Percentiles rank a stretch among this genome's conserved stretches.
phyloP scores from a whole-genome alignment of 2,329 filamentous ascomycete species.

The Scleromitrula shiraiana region DNA sequence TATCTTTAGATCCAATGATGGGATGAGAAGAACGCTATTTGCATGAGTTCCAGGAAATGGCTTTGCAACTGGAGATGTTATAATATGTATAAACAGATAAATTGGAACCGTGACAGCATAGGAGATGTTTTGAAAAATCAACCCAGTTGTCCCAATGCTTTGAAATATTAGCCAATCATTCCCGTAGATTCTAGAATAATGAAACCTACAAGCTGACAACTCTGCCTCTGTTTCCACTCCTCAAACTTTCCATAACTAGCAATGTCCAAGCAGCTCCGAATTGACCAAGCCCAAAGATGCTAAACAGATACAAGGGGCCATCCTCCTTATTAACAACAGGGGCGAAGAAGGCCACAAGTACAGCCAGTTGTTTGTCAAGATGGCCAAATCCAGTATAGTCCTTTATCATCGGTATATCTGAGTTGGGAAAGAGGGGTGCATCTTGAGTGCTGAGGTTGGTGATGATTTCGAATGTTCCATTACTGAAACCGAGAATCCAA shows the following conservation, averaged over 20 bases:
- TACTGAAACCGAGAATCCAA: conserved; percentile 11
- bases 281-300: conserved; percentile 22
- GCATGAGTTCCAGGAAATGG: conserved; percentile 29
- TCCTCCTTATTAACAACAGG: conserved; percentile 16
- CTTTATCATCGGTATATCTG: conserved; percentile 15
- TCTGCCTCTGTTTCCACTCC: conserved; percentile 35
- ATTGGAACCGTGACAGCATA: conserved; percentile 38
- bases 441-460: conserved; percentile 8
- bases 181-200: background rate
- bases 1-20: conserved; percentile 20
- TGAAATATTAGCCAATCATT: conserved; percentile 3
- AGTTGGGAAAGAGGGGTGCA: conserved; percentile 12
- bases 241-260: conserved; percentile 37
- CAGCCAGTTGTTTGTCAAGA: conserved; percentile 20
- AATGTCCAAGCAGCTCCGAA: conserved; percentile 25
- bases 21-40: conserved; percentile 25
- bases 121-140: conserved; percentile 35
- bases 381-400: conserved; percentile 17
- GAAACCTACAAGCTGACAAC: conserved; percentile 35
- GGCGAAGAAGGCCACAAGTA: conserved; percentile 24
- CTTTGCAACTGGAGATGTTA: conserved; percentile 33
- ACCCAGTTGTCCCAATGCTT: conserved; percentile 33
- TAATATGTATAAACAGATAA: conserved; percentile 36
- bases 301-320: conserved; percentile 16
- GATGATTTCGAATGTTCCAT: conserved; percentile 19